These are phyloP conservation scores for Triangularia verruculosa DNA, from an alignment of 2,329 filamentous ascomycete species.

Conservation along the genomic window DNA sequence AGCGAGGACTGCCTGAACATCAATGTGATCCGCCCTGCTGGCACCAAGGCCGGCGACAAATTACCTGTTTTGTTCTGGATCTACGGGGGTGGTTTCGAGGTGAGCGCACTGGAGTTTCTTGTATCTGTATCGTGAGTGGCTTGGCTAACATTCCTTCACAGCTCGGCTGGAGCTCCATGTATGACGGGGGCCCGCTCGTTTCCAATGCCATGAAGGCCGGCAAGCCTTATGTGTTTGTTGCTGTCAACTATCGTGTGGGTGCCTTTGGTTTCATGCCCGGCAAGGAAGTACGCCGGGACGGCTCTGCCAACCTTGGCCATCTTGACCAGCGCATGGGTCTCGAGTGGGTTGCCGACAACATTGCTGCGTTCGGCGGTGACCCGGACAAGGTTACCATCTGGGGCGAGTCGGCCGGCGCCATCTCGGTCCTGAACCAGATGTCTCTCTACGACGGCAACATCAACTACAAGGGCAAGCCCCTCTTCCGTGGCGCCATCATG, in stretches of 20 bases:
- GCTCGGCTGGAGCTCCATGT: conserved; percentile 49
- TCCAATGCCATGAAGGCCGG: conserved; percentile 43
- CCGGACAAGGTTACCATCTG: conserved; percentile 75
- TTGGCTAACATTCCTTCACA: conserved; percentile 19
- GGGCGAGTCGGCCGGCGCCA: conserved; percentile 70
- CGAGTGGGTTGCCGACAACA: conserved; percentile 76
- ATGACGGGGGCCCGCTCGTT: conserved; percentile 50
- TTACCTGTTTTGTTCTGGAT: conserved; percentile 71
- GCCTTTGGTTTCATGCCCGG: conserved; percentile 74
- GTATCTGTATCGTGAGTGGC: not conserved
- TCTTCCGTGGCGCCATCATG: conserved; percentile 80
- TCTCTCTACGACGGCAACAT: conserved; percentile 68
- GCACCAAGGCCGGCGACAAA: conserved; percentile 51
- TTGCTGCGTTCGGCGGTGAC: conserved; percentile 74
- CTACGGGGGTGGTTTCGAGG: conserved; percentile 63
- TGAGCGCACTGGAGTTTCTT: conserved; percentile 15
- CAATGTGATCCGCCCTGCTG: conserved; percentile 57
- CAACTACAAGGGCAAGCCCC: conserved; percentile 68
- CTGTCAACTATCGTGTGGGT: conserved; percentile 73
- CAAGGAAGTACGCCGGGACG: conserved; percentile 63
- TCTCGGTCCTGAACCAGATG: conserved; percentile 76
- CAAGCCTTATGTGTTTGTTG: conserved; percentile 70
- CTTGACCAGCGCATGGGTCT: conserved; percentile 70
- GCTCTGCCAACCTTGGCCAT: conserved; percentile 67
- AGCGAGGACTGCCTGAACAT: conserved; percentile 65